A percentile compares a stretch with the other conserved stretches of the same genome.
These are phyloP conservation scores for Triangularia verruculosa DNA, from an alignment of 2,329 filamentous ascomycete species.

Conservation along the genomic window DNA sequence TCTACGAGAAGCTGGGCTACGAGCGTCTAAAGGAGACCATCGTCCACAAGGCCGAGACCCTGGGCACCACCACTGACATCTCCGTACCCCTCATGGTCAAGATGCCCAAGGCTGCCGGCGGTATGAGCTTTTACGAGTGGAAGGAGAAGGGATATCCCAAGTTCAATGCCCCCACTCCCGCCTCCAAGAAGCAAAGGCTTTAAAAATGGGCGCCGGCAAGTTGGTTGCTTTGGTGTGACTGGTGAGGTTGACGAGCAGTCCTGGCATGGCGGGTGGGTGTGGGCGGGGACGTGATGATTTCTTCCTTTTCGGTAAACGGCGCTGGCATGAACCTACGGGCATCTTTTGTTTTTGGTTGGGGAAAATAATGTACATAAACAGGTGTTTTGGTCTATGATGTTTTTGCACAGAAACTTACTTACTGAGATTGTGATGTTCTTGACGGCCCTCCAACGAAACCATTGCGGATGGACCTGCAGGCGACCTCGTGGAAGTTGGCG, in stretches of 20 bases:
- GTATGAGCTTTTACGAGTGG: conserved; percentile 23
- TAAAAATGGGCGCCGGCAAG: neutral
- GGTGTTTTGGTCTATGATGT: neutral
- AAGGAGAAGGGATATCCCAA: conserved; percentile 18
- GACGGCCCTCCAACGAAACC: too few species aligned
- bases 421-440: too few species aligned
- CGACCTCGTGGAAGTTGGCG: neutral
- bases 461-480: too few species aligned
- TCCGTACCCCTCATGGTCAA: conserved; percentile 41
- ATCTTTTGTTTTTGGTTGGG: neutral
- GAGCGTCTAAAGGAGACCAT: conserved; percentile 36
- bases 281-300: neutral
- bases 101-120: conserved; percentile 34
- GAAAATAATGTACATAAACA: neutral
- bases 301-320: neutral
- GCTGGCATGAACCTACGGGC: neutral
- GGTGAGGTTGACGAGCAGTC: neutral
- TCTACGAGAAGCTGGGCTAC: conserved; percentile 49
- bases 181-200: conserved; percentile 1
- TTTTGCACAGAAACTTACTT: neutral
- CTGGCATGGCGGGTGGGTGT: neutral
- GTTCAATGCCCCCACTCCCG: conserved; percentile 4
- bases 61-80: conserved; percentile 37
- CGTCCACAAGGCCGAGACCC: conserved; percentile 38
- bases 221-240: neutral